A percentile compares a stretch with the other conserved stretches of the same genome.
phyloP scores from a whole-genome alignment of 192 early-diverging fungal species.

The Paraglomus occultum region DNA sequence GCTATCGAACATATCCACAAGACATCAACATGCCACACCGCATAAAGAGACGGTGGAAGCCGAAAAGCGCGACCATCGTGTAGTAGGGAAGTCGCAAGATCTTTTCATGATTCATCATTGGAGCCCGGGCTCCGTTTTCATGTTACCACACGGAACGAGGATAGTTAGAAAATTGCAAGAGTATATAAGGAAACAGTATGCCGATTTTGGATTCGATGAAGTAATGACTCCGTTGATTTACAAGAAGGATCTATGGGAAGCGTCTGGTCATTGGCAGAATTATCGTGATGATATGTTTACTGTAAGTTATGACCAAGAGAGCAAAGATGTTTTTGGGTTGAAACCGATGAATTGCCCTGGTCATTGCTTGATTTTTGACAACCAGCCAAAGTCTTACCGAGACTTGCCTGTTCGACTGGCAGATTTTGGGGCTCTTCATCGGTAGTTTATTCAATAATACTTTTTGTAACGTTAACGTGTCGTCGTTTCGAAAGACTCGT shows the following conservation, averaged over 20 bases:
- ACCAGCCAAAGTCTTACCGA: constrained; percentile 74
- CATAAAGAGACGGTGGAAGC: constrained; percentile 51
- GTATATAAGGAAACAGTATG: constrained; percentile 75
- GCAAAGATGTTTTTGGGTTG: constrained; percentile 68
- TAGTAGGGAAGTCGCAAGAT: constrained; percentile 64
- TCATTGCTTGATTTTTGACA: constrained; percentile 89
- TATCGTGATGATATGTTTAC: constrained; percentile 94
- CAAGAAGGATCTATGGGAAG: constrained; percentile 92
- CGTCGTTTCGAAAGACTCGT: constrained; percentile 8
- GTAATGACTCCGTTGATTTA: constrained; percentile 91
- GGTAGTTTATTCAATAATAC: constrained; percentile 46
- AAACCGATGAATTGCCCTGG: constrained; percentile 99
- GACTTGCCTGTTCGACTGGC: constrained; percentile 88
- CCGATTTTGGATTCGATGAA: constrained; percentile 76
- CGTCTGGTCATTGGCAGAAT: constrained; percentile 94
- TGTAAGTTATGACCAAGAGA: constrained; percentile 14
- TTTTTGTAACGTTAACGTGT: constrained; percentile 12
- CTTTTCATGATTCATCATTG: constrained; percentile 70
- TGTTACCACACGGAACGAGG: constrained; percentile 75
- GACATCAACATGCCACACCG: background rate
- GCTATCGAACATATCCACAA: too few species aligned
- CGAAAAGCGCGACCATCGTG: constrained; percentile 63
- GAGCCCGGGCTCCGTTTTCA: constrained; percentile 72
- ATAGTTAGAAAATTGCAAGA: constrained; percentile 77
- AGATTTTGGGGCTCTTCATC: constrained; percentile 92